Conservation (phyloP, 164 flowering plant genomes). For the Annona squamosa region DNA sequence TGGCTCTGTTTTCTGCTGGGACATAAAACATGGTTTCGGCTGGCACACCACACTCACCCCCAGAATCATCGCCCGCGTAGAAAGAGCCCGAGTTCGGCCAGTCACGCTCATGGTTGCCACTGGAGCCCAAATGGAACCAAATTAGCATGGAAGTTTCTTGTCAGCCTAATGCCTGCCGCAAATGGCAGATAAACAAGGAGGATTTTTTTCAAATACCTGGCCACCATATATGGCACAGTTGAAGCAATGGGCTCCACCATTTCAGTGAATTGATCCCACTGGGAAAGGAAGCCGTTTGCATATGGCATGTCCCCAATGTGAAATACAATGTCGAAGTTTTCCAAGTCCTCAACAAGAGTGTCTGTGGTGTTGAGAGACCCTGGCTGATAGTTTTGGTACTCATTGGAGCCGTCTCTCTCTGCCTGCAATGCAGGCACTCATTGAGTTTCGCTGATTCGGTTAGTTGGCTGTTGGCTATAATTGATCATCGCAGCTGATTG, state of each 20-base stretch:
- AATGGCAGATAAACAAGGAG: background rate
- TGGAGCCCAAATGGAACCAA: conserved; percentile 23
- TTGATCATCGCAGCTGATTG: background rate
- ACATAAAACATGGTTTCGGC: conserved; percentile 80
- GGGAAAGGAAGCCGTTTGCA: conserved; percentile 81
- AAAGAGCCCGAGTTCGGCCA: conserved; percentile 86
- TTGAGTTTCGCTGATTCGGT: background rate
- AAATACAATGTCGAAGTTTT: conserved; percentile 69
- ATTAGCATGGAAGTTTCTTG: no score
- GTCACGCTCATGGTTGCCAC: conserved; percentile 93
- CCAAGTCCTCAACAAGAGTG: conserved; percentile 57
- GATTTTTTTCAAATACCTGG: conserved; percentile 37
- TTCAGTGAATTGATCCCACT: conserved; percentile 92
- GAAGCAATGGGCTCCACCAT: conserved; percentile 83
- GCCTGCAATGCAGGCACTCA: conserved; percentile 38
- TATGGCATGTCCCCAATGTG: conserved; percentile 79
- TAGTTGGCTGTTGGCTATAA: background rate
- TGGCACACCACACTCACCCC: conserved; percentile 88
- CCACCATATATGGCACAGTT: conserved; percentile 77
- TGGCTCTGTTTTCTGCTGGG: conserved; percentile 82
- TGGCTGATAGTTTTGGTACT: conserved; percentile 66
- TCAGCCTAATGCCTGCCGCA: no score
- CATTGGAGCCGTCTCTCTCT: conserved; percentile 89
- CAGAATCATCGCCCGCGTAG: conserved; percentile 53
- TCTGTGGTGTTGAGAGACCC: conserved; percentile 83